phyloP scores from a whole-genome alignment of 345 rosid species.

The Arabis alpina region DNA sequence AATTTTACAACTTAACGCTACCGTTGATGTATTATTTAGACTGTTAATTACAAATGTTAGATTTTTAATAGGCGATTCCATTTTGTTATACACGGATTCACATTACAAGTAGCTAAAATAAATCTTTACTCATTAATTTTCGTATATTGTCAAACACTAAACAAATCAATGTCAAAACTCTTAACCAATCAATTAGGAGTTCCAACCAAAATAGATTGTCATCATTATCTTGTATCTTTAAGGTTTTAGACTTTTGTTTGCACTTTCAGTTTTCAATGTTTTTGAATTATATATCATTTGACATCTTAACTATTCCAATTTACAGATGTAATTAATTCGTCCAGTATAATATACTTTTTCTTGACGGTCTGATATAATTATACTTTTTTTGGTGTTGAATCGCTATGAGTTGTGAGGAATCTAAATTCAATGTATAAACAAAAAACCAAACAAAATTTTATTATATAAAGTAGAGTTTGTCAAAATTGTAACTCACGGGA shows the following conservation, averaged over 20 bases:
- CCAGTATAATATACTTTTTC: not conserved
- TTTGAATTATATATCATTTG: not conserved
- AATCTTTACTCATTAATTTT: not conserved
- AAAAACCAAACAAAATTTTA: not conserved
- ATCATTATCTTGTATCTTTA: not conserved
- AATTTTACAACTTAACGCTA: not conserved
- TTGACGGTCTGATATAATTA: no score
- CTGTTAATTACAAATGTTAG: not conserved
- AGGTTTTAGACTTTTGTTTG: not conserved
- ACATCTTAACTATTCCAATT: not conserved
- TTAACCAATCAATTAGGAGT: no score
- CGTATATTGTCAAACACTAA: no score
- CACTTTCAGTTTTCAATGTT: not conserved
- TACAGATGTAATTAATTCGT: no score
- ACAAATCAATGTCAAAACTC: no score
- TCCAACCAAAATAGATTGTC: not conserved
- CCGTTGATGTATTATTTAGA: constrained; percentile 2
- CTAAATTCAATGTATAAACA: not conserved
- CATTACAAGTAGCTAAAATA: not conserved
- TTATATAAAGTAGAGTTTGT: no score
- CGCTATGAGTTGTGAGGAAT: not conserved
- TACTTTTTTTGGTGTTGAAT: not conserved
- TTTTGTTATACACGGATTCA: constrained; percentile 8
- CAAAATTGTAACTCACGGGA: no score
- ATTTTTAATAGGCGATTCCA: not conserved